Conservation (phyloP, 352 stramenopile genomes). For the Phytophthora foliorum region DNA sequence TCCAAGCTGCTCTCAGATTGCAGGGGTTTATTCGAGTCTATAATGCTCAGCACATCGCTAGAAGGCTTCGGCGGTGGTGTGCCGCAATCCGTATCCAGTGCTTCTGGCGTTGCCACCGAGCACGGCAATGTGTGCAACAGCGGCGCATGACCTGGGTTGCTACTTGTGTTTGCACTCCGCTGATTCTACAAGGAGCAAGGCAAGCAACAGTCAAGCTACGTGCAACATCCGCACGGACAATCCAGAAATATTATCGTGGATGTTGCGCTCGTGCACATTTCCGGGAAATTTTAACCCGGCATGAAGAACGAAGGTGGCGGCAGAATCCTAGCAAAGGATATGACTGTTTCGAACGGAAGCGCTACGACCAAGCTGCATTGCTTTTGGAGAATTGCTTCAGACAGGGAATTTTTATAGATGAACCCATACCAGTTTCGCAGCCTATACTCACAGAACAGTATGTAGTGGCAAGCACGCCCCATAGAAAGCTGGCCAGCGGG, state of each 20-base stretch:
- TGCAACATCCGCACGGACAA: conserved; percentile 33
- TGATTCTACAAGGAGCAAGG: conserved; percentile 29
- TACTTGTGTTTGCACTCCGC: conserved; percentile 19
- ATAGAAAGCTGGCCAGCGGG: conserved; percentile 29
- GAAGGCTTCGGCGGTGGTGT: conserved; percentile 33
- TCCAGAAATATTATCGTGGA: conserved; percentile 63
- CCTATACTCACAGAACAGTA: neutral
- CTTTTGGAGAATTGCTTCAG: conserved; percentile 59
- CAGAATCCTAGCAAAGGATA: conserved; percentile 64
- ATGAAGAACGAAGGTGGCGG: conserved; percentile 56
- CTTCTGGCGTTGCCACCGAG: conserved; percentile 49
- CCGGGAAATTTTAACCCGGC: conserved; percentile 36
- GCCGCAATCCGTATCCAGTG: conserved; percentile 58
- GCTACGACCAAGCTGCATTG: conserved; percentile 56
- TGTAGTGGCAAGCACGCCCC: neutral
- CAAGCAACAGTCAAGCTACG: conserved; percentile 33
- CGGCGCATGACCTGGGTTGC: conserved; percentile 33
- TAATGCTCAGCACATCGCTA: conserved; percentile 36
- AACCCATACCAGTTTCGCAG: neutral
- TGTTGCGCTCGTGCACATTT: conserved; percentile 46
- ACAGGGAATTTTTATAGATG: conserved; percentile 46
- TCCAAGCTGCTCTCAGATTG: conserved; percentile 37
- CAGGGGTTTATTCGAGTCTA: conserved; percentile 64
- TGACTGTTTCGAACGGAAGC: conserved; percentile 42
- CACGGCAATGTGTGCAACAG: conserved; percentile 28